phyloP scores from a whole-genome alignment of 2,329 filamentous ascomycete genomes.

The Phaeosphaeriaceae sp. region DNA sequence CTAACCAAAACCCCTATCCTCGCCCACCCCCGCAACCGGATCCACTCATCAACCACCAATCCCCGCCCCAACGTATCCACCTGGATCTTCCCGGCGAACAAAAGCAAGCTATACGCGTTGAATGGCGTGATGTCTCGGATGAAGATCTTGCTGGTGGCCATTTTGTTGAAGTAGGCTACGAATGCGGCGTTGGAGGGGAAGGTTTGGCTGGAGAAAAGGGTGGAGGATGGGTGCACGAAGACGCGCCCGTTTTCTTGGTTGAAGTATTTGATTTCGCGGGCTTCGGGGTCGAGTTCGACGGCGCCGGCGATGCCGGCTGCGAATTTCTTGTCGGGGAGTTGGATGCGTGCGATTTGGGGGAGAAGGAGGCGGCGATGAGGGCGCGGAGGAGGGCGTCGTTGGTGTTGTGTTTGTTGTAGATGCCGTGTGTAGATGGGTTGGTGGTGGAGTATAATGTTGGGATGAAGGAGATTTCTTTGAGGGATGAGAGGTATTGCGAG shows the following conservation, averaged over 20 bases:
- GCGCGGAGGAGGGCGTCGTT: constrained; percentile 56
- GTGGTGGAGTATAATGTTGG: constrained; percentile 48
- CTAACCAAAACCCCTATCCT: constrained; percentile 90
- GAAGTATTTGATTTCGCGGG: constrained; percentile 90
- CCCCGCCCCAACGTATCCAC: constrained; percentile 89
- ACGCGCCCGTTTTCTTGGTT: constrained; percentile 66
- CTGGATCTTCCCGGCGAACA: constrained; percentile 85
- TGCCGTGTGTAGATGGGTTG: constrained; percentile 29
- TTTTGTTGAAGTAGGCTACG: constrained; percentile 89
- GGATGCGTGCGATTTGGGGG: constrained; percentile 86
- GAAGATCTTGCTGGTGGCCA: constrained; percentile 91
- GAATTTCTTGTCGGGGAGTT: constrained; percentile 96
- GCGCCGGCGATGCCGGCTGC: constrained; percentile 84
- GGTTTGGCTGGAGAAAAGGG: constrained; percentile 80
- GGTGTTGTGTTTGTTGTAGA: constrained; percentile 57
- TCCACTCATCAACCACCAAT: constrained; percentile 89
- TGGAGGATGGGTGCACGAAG: constrained; percentile 90
- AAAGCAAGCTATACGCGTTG: constrained; percentile 84
- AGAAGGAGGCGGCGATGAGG: constrained; percentile 59
- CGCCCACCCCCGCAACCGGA: constrained; percentile 87
- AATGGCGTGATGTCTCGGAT: constrained; percentile 91
- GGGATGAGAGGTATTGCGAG: constrained; percentile 81
- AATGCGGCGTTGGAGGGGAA: constrained; percentile 79
- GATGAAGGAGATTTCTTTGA: constrained; percentile 85
- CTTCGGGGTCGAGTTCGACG: constrained; percentile 91